A percentile compares a stretch with the other conserved stretches of the same genome.
phyloP scores from a whole-genome alignment of 108 stramenopile genomes.

The Stephanodiscus minutulus region DNA sequence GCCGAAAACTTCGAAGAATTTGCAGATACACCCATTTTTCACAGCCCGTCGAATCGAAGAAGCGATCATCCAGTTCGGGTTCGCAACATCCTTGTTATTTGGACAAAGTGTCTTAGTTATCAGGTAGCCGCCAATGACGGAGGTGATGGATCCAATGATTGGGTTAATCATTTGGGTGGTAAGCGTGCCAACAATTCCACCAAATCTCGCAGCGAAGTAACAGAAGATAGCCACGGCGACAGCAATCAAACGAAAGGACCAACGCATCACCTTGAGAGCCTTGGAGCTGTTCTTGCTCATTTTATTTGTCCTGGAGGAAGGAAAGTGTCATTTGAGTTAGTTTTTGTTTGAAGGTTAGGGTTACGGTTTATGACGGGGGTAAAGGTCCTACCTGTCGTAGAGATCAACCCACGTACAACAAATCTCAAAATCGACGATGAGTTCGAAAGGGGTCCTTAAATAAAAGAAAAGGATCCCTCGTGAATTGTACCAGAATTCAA shows the following conservation, averaged over 20 bases:
- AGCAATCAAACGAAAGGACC: slow-evolving; percentile 14
- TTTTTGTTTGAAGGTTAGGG: background rate
- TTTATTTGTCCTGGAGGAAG: slow-evolving; percentile 30
- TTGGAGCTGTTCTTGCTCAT: slow-evolving; percentile 44
- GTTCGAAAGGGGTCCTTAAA: background rate
- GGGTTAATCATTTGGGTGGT: slow-evolving; percentile 10
- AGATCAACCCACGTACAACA: slow-evolving; percentile 52
- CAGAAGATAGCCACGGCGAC: slow-evolving; percentile 16
- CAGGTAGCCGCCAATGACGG: slow-evolving; percentile 28
- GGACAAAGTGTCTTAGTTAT: slow-evolving; percentile 44
- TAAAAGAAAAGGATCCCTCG: slow-evolving; percentile 21
- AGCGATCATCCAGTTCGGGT: slow-evolving; percentile 48
- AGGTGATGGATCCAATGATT: slow-evolving; percentile 13
- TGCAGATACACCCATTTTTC: slow-evolving; percentile 9
- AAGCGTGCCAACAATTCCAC: slow-evolving; percentile 14
- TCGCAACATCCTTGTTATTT: slow-evolving; percentile 30
- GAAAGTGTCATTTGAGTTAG: background rate
- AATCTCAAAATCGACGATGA: slow-evolving; percentile 40
- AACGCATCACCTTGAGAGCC: slow-evolving; percentile 27
- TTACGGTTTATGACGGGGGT: background rate
- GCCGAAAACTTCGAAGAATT: slow-evolving; percentile 30
- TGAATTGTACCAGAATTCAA: slow-evolving; percentile 41
- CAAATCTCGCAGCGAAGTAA: slow-evolving; percentile 3
- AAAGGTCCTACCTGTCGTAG: slow-evolving; percentile 9
- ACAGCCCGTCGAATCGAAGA: slow-evolving; percentile 31